Conservation (phyloP, 371 early-diverging fungal species). For the Saksenaea vasiformis region DNA sequence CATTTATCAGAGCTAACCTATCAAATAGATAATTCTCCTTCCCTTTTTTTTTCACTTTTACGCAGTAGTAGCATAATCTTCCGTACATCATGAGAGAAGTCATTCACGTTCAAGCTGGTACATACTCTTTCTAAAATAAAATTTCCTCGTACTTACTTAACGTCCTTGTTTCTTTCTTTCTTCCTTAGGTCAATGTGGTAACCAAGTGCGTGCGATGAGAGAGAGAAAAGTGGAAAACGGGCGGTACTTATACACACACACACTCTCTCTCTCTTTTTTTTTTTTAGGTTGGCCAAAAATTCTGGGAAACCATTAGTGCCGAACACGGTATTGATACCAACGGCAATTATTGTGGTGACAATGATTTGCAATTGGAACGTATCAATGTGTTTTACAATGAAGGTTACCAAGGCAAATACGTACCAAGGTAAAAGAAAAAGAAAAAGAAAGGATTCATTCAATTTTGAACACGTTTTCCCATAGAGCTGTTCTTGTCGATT, state of each 20-base stretch:
- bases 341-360: slow-evolving; percentile 82
- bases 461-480: slow-evolving; percentile 17
- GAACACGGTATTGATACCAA: slow-evolving; percentile 90
- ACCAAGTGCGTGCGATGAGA: slow-evolving; percentile 61
- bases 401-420: slow-evolving; percentile 74
- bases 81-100: slow-evolving; percentile 94
- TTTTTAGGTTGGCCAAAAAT: slow-evolving; percentile 80
- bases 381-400: slow-evolving; percentile 98
- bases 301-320: slow-evolving; percentile 93
- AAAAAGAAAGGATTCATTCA: neutral
- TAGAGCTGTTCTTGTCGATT: slow-evolving; percentile 96
- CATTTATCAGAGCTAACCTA: neutral
- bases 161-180: neutral
- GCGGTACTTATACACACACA: neutral
- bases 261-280: too few species aligned
- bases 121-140: neutral
- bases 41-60: neutral
- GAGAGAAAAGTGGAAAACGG: neutral
- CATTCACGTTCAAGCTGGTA: slow-evolving; percentile 97
- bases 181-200: slow-evolving; percentile 82
- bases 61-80: slow-evolving; percentile 1
- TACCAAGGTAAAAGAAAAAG: slow-evolving; percentile 50
- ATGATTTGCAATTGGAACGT: slow-evolving; percentile 91
- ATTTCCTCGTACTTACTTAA: neutral
- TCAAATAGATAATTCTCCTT: neutral